Evolutionary conservation across 169 alveolate genomes (phyloP).

Genomic region (Cyclospora cayetanensis): DNA sequence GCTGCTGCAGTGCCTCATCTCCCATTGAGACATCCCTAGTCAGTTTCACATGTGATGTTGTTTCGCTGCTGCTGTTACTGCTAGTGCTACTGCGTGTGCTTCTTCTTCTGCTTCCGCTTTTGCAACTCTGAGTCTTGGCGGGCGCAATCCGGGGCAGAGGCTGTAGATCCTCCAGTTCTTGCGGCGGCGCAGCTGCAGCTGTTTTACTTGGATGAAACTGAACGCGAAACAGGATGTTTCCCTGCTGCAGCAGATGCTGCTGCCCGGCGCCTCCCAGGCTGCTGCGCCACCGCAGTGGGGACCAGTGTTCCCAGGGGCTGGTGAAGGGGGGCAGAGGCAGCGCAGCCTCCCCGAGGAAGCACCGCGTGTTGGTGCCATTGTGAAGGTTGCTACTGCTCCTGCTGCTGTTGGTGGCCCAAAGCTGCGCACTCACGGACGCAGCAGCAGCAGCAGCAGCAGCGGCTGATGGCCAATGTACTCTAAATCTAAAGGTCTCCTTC

Average conservation of each 20-base stretch:
- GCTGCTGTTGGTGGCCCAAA: slow-evolving; percentile 22
- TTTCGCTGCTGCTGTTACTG: background rate
- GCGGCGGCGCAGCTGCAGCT: background rate
- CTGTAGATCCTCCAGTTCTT: background rate
- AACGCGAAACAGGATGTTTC: slow-evolving; percentile 34
- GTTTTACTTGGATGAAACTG: slow-evolving; percentile 28
- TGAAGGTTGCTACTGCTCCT: background rate
- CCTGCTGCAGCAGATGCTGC: slow-evolving; percentile 41
- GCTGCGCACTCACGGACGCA: slow-evolving; percentile 45
- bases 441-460: slow-evolving; percentile 48
- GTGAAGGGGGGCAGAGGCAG: slow-evolving; percentile 54
- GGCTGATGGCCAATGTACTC: slow-evolving; percentile 59
- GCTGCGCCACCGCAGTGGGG: slow-evolving; percentile 60
- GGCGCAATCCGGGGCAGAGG: background rate
- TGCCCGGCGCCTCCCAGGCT: slow-evolving; percentile 37
- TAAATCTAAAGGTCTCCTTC: slow-evolving; percentile 28
- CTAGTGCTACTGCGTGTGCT: slow-evolving; percentile 25
- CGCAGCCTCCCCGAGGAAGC: slow-evolving; percentile 49
- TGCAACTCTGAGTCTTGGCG: background rate
- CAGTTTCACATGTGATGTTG: background rate
- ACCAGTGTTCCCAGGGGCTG: slow-evolving; percentile 43
- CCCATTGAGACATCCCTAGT: background rate
- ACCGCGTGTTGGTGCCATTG: background rate
- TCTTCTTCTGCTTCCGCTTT: slow-evolving; percentile 1
- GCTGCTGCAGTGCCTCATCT: slow-evolving; percentile 1